Evolutionary conservation across 1,284 basidiomycete genomes (phyloP).

Genomic region (Volvariella volvacea): DNA sequence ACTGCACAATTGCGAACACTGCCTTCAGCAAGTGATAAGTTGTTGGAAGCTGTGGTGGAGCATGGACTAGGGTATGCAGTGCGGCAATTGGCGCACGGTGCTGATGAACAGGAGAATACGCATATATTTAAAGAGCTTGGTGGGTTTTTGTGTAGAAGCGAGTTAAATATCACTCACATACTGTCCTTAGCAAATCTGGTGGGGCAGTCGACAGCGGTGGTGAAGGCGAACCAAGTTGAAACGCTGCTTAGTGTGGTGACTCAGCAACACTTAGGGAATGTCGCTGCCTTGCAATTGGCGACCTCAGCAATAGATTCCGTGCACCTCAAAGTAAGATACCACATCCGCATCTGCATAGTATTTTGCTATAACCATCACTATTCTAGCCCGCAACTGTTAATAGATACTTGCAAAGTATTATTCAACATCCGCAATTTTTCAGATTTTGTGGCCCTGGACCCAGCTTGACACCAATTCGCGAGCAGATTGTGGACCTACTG

Average conservation of each 20-base stretch:
- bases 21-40: not conserved
- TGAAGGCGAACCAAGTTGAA: constrained; percentile 65
- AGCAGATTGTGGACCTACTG: constrained; percentile 48
- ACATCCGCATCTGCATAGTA: constrained; percentile 3
- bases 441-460: constrained; percentile 23
- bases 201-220: constrained; percentile 7
- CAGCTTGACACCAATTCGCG: constrained; percentile 19
- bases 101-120: constrained; percentile 16
- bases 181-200: too few species aligned
- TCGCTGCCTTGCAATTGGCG: constrained; percentile 41
- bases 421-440: constrained; percentile 57
- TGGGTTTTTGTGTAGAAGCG: constrained; percentile 17
- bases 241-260: constrained; percentile 65
- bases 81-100: constrained; percentile 27
- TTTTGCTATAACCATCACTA: constrained; percentile 1
- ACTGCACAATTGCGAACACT: not conserved
- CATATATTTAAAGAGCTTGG: constrained; percentile 29
- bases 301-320: constrained; percentile 34
- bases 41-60: constrained; percentile 28
- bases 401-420: constrained; percentile 51
- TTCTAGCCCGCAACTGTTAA: constrained; percentile 54
- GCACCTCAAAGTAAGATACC: constrained; percentile 51
- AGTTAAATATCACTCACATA: too few species aligned
- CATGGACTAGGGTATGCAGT: constrained; percentile 45
- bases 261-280: constrained; percentile 48